These are phyloP conservation scores for Anastatica hierochuntica DNA, from an alignment of 345 rosid genomes.

Conservation along the genomic window DNA sequence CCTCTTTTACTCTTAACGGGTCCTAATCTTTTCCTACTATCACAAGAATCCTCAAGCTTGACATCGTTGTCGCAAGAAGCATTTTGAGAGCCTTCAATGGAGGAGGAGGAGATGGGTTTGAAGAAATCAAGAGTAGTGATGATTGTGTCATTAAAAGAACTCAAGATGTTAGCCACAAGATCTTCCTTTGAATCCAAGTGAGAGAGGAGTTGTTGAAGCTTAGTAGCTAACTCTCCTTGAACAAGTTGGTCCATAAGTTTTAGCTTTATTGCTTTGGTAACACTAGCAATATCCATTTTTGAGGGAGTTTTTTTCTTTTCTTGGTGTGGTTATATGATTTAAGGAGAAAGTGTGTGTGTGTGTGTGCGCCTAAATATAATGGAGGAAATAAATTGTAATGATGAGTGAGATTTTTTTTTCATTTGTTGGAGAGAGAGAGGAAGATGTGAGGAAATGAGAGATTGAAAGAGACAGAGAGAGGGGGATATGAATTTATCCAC, in stretches of 20 bases:
- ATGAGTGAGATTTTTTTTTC: neutral
- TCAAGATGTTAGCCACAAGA: constrained; percentile 38
- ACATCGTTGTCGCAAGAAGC: constrained; percentile 29
- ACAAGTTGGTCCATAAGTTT: constrained; percentile 32
- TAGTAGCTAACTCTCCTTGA: constrained; percentile 34
- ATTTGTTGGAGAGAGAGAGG: constrained; percentile 6
- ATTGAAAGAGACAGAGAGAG: constrained; percentile 1
- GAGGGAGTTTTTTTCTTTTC: neutral
- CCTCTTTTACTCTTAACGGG: constrained; percentile 49
- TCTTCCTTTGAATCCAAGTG: constrained; percentile 12
- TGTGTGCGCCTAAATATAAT: constrained; percentile 16
- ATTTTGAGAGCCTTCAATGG: constrained; percentile 20
- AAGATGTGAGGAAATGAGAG: constrained; percentile 18
- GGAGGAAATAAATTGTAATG: constrained; percentile 10
- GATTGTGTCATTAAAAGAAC: constrained; percentile 34
- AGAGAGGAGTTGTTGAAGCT: constrained; percentile 38
- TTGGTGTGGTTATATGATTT: constrained; percentile 15
- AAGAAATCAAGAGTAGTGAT: constrained; percentile 28
- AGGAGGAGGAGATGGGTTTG: constrained; percentile 13
- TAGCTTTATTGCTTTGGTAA: constrained; percentile 6
- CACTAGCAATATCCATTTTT: constrained; percentile 12
- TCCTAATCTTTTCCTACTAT: constrained; percentile 38
- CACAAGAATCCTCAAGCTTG: constrained; percentile 45
- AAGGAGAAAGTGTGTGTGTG: constrained; percentile 4
- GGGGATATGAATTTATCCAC: constrained; percentile 15